These are phyloP conservation scores for Globisporangium megalacanthum DNA, from an alignment of 352 stramenopile species.

Conservation along the genomic window DNA sequence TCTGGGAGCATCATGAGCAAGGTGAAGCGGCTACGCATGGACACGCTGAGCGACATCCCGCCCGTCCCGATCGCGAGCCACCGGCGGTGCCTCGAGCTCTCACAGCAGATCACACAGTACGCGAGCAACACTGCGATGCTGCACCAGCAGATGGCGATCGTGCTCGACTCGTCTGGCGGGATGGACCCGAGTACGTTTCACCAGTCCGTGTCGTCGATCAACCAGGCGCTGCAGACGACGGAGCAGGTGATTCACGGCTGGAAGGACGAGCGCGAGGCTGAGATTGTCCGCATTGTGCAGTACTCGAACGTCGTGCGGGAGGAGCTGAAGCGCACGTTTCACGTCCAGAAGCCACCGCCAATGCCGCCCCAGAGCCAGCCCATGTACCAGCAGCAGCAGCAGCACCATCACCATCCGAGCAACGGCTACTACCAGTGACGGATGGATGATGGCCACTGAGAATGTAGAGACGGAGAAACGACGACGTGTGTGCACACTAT, in stretches of 20 bases:
- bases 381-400: conserved; percentile 4
- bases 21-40: conserved; percentile 45
- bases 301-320: conserved; percentile 50
- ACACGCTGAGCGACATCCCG: conserved; percentile 52
- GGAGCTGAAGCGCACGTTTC: conserved; percentile 35
- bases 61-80: conserved; percentile 50
- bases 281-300: conserved; percentile 71
- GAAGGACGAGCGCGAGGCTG: conserved; percentile 52
- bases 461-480: background rate
- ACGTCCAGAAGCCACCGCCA: conserved; percentile 18
- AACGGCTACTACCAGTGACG: background rate
- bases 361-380: background rate
- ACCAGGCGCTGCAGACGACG: conserved; percentile 34
- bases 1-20: conserved; percentile 43
- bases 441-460: background rate
- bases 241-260: conserved; percentile 32
- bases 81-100: conserved; percentile 49
- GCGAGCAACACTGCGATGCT: conserved; percentile 26
- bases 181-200: conserved; percentile 34
- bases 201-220: conserved; percentile 33
- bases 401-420: background rate
- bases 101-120: conserved; percentile 37
- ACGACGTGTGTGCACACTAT: background rate
- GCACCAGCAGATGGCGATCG: conserved; percentile 37
- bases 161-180: conserved; percentile 23